These are phyloP conservation scores for Cryptococcus deneoformans DNA, from an alignment of 1,284 basidiomycete species.

Conservation along the genomic window DNA sequence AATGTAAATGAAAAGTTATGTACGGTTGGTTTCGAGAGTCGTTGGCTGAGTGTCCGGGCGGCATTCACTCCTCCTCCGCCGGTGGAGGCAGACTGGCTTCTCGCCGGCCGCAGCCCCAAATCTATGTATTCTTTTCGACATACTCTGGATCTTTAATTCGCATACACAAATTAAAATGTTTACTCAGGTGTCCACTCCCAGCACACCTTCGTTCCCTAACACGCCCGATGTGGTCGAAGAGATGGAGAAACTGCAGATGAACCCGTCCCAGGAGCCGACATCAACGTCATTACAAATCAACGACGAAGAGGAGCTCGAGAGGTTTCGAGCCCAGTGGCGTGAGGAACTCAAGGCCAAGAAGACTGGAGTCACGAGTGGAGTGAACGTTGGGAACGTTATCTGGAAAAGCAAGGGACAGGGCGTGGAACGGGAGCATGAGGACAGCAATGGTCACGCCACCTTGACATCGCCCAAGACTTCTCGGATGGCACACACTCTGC, in stretches of 20 bases:
- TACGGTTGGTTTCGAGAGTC: too few species aligned
- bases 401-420: conserved; percentile 44
- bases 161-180: background rate
- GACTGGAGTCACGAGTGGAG: conserved; percentile 17
- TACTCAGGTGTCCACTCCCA: background rate
- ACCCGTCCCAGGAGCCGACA: background rate
- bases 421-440: conserved; percentile 4
- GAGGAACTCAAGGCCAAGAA: conserved; percentile 57
- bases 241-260: background rate
- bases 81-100: background rate
- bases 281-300: conserved; percentile 1
- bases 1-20: background rate
- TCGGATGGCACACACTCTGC: background rate
- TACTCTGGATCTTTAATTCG: background rate
- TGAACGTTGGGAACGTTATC: conserved; percentile 7
- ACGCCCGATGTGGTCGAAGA: background rate
- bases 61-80: background rate
- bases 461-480: background rate
- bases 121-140: background rate
- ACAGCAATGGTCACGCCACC: background rate
- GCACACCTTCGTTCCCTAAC: background rate
- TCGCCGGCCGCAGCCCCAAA: too few species aligned
- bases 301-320: conserved; percentile 58
- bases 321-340: conserved; percentile 71
- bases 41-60: too few species aligned